Percentiles rank a stretch among this genome's conserved stretches.
These are phyloP conservation scores for Trichophyton equinum DNA, from an alignment of 2,329 filamentous ascomycete species.

Conservation along the genomic window DNA sequence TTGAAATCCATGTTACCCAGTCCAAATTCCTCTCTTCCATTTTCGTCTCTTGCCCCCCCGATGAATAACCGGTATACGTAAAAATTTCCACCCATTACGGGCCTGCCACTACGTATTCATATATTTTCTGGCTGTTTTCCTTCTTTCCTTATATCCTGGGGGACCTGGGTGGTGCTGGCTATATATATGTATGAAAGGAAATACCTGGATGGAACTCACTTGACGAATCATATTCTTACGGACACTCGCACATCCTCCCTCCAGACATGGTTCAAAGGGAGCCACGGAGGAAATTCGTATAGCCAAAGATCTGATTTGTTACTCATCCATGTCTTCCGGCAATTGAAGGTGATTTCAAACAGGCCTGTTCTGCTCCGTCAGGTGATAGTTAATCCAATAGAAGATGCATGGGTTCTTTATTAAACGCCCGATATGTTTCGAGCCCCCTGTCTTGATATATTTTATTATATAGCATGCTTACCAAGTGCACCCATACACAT, in stretches of 20 bases:
- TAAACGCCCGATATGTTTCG: not conserved
- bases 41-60: too few relatives aligned
- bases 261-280: not conserved
- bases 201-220: not conserved
- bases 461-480: too few relatives aligned
- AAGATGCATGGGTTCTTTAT: not conserved
- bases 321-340: not conserved
- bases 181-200: not conserved
- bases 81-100: not conserved
- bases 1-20: not conserved
- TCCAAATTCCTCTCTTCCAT: not conserved
- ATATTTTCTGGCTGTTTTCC: not conserved
- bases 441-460: not conserved
- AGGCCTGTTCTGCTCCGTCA: not conserved
- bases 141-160: not conserved
- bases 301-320: not conserved
- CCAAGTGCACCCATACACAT: not conserved
- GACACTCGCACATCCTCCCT: not conserved
- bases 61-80: not conserved
- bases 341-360: slow-evolving; percentile 4
- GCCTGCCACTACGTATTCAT: not conserved
- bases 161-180: not conserved
- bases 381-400: not conserved
- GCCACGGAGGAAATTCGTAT: not conserved
- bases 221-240: not conserved